A percentile compares a stretch with the other conserved stretches of the same genome.
Evolutionary conservation across 2,329 filamentous ascomycete species (phyloP).

Genomic region (Fusarium sp.): DNA sequence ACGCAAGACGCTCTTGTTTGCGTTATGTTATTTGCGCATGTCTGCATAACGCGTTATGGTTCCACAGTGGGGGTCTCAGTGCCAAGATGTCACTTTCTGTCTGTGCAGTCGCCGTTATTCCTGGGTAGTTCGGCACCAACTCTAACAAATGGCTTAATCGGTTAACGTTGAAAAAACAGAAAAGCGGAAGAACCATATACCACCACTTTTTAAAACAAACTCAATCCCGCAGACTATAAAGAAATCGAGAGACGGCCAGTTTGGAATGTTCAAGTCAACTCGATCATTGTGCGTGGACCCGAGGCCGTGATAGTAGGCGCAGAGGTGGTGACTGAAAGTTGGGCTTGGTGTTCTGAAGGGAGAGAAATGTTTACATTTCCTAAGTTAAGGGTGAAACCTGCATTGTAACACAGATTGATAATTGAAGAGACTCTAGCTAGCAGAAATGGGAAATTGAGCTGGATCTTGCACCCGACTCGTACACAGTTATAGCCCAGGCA

Average conservation of each 20-base stretch:
- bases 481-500: background rate
- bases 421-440: background rate
- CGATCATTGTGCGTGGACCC: slow-evolving; percentile 1
- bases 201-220: slow-evolving; percentile 15
- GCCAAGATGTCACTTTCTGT: too few relatives aligned
- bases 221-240: background rate
- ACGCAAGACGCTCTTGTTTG: too few relatives aligned
- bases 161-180: background rate
- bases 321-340: too few relatives aligned
- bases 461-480: background rate
- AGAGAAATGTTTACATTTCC: background rate
- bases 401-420: background rate
- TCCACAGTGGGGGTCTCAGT: too few relatives aligned
- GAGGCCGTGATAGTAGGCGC: too few relatives aligned
- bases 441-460: background rate
- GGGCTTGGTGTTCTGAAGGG: too few relatives aligned
- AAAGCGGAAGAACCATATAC: slow-evolving; percentile 13
- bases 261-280: slow-evolving; percentile 15
- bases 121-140: slow-evolving; percentile 25
- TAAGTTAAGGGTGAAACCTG: background rate
- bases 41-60: too few relatives aligned
- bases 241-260: slow-evolving; percentile 8
- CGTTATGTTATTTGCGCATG: too few relatives aligned
- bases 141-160: slow-evolving; percentile 17
- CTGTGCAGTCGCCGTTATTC: background rate